Evolutionary conservation across 768 basidiomycete species (phyloP), one percentile per base, ranked within the genome.

Genomic region (Panaeolus cyanescens): DNA sequence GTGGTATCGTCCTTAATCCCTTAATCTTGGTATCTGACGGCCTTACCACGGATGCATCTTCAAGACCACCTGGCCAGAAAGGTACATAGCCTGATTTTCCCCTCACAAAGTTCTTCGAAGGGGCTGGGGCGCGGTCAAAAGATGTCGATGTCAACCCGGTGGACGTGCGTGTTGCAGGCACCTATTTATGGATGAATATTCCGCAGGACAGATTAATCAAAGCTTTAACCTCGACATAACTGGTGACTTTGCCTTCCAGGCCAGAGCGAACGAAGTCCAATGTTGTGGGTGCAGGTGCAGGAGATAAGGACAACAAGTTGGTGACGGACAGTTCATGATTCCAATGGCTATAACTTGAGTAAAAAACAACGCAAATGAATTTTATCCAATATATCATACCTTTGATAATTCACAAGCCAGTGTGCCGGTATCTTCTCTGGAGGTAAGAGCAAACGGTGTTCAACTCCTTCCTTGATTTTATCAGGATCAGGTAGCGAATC

Each of bases 21-120:
- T 73, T 69, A 22, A 65, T 61, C 42, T 67, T 62, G 3, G 71
- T 72, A 50, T 75, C 70, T 4, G 68, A 36, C 9, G 45, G 45
- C 7, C 60, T 61, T 37, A 79, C 77, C 31, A 76, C 67, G 4
- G 83, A 68, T 2, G 80, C 77, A 65, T 89, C 88, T 40, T 93
- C 94, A 9, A 99, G 78, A 2, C 97, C 97, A 50, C 97, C 97
- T 5, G 97, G 97, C 77, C 88, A 85, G 74, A 99, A 99, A 1
- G 97, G 97, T 8, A 96, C 86, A 75, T 96, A 87, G 42, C 91
- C 91, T 20, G 95, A 91, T 74, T 96, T 97, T 45, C 97, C 97
- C 60, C 96, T 82, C 19, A 99, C 95, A 74, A 99, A 99, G 59
- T 85, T 89, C 58, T 85, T 82, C 60, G 81, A 82, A 0, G 90